Evolutionary conservation across 2,329 filamentous ascomycete genomes (phyloP).

Genomic region (Cryphonectria carpinicola): DNA sequence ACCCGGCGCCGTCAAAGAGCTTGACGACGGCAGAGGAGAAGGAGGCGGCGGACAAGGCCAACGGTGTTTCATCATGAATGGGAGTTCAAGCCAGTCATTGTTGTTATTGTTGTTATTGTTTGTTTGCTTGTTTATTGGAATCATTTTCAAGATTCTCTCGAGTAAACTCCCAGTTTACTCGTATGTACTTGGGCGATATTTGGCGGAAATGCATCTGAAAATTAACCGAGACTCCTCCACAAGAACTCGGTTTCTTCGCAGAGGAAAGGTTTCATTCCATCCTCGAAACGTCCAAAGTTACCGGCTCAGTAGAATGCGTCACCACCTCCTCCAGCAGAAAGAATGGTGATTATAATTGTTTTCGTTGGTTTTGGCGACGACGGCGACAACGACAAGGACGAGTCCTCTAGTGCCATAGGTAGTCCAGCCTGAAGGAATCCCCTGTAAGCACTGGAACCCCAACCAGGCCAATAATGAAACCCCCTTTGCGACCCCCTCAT

Average conservation of each 20-base stretch:
- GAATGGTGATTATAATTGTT: no score
- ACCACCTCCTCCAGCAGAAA: no score
- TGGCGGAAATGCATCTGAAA: not conserved
- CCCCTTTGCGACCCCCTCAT: not conserved
- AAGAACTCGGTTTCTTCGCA: not conserved
- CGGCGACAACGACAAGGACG: no score
- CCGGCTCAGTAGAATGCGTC: no score
- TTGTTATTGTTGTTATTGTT: not conserved
- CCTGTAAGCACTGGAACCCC: no score
- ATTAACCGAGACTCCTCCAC: not conserved
- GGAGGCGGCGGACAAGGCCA: slow-evolving; percentile 31
- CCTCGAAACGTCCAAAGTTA: no score
- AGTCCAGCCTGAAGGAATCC: no score
- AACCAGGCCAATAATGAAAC: no score
- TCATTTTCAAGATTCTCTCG: not conserved
- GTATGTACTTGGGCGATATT: not conserved
- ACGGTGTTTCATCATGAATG: not conserved
- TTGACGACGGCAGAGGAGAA: slow-evolving; percentile 31
- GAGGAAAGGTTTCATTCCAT: no score
- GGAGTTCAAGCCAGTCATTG: not conserved
- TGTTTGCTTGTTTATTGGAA: no score
- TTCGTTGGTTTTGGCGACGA: no score
- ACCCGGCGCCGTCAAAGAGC: slow-evolving; percentile 59
- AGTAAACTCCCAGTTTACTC: not conserved
- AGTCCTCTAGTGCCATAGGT: no score